Conservation (phyloP, 1,139 yeast genomes). For the Candida gigantensis region DNA sequence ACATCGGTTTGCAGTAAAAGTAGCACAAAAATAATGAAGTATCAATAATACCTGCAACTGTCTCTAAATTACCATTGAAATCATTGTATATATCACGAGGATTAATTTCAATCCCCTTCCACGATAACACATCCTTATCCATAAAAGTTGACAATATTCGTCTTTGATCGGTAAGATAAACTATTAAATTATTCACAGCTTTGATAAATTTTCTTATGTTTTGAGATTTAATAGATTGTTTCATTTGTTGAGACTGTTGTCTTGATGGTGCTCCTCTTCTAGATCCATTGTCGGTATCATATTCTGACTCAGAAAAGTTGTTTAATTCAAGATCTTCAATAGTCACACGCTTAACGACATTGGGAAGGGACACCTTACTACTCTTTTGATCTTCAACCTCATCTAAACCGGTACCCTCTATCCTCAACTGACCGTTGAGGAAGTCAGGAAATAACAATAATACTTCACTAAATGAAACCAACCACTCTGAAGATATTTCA, state of each 20-base stretch:
- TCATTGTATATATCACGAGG: conserved; percentile 40
- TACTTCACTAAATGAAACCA: conserved; percentile 37
- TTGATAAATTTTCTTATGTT: conserved; percentile 31
- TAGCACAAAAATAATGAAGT: conserved; percentile 80
- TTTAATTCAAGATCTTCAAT: conserved; percentile 25
- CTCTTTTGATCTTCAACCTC: conserved; percentile 2
- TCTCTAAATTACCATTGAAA: conserved; percentile 17
- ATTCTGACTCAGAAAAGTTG: conserved; percentile 14
- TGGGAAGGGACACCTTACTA: conserved; percentile 22
- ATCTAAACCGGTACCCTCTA: conserved; percentile 6
- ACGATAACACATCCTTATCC: conserved; percentile 35
- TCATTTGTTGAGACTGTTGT: conserved; percentile 13
- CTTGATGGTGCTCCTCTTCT: background rate
- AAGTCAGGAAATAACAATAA: conserved; percentile 43
- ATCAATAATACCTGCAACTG: conserved; percentile 60
- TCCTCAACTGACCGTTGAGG: conserved; percentile 27
- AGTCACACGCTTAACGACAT: conserved; percentile 30
- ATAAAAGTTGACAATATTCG: conserved; percentile 46
- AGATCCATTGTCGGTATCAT: conserved; percentile 32
- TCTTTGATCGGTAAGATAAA: conserved; percentile 58
- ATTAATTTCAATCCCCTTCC: conserved; percentile 48
- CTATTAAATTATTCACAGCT: conserved; percentile 54
- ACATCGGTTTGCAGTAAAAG: conserved; percentile 61
- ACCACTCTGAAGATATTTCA: conserved; percentile 46
- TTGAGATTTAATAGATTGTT: conserved; percentile 19